These are phyloP conservation scores for Yamadazyma sp. DNA, from an alignment of 805 yeast genomes.

Conservation along the genomic window DNA sequence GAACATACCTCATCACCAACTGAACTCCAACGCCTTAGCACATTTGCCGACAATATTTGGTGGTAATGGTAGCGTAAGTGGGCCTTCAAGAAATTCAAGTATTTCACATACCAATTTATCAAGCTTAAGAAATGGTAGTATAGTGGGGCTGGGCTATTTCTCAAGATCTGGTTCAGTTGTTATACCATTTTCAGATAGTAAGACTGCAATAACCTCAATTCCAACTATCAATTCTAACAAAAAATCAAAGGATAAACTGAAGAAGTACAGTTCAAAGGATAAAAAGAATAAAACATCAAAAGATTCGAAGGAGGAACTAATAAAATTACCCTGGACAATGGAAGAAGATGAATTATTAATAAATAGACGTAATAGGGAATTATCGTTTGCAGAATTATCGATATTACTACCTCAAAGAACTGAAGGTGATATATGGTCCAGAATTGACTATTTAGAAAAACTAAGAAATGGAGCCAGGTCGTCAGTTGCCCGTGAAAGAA, in stretches of 20 bases:
- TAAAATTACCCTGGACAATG: slow-evolving; percentile 45
- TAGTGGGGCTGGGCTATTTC: slow-evolving; percentile 32
- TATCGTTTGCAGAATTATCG: slow-evolving; percentile 69
- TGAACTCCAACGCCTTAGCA: slow-evolving; percentile 34
- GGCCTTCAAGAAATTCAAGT: slow-evolving; percentile 38
- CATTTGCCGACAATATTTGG: slow-evolving; percentile 44
- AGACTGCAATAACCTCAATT: slow-evolving; percentile 8
- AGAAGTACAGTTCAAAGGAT: slow-evolving; percentile 5
- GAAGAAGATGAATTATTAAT: slow-evolving; percentile 73
- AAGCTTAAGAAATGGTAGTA: slow-evolving; percentile 40
- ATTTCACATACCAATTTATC: slow-evolving; percentile 34
- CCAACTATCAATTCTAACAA: slow-evolving; percentile 9
- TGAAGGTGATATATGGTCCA: slow-evolving; percentile 66
- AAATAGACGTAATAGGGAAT: slow-evolving; percentile 51
- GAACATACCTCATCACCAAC: slow-evolving; percentile 47
- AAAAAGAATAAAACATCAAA: slow-evolving; percentile 7
- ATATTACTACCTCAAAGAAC: slow-evolving; percentile 71
- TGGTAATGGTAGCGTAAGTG: slow-evolving; percentile 36
- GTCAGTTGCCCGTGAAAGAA: slow-evolving; percentile 23
- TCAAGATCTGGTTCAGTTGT: slow-evolving; percentile 38
- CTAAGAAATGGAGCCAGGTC: slow-evolving; percentile 30
- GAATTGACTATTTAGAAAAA: slow-evolving; percentile 50
- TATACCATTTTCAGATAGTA: slow-evolving; percentile 26
- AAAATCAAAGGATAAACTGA: slow-evolving; percentile 8
- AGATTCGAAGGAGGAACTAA: slow-evolving; percentile 14